Base-by-base conservation (phyloP, 371 early-diverging fungal genomes). In the Mucor lusitanicus region DNA sequence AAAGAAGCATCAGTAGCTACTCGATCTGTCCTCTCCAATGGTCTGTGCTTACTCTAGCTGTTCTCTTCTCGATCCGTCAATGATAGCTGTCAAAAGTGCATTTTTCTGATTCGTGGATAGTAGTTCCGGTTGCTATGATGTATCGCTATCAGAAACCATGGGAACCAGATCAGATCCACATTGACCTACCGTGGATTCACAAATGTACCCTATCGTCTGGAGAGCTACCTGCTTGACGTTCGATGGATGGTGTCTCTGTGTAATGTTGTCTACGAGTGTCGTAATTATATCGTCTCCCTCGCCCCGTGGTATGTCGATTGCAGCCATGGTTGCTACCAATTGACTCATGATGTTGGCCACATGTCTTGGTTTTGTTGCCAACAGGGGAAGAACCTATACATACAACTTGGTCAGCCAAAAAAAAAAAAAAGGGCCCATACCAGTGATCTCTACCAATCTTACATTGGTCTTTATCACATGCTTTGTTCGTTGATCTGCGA, bases 161-260 rank as follows among this genome's bases (percentile, higher is more conserved):
- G 37, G 6, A 1, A 37, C 13, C 15, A 37, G 13, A 40, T 40
- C 40, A 17, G 40, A 40, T 40, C 40, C 19, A 35, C 19, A 3
- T 8, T 1, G 9, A 35, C 37, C 0, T 62, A 62, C 63, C 37
- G 53, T n/a, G 35, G 63, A 50, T 37, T 62, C 63, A 35, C 63
- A 62, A 6, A 62, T 53, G 23, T 62, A 62, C 0, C 63, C 63
- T 19, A 62, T 62, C 25, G 53, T 62, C 35, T 62, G 63, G 2
- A 62, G 23, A 12, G 53, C 44, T 17, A 32, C 13, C 37, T 53
- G 63, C 33, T 53, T 62, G n/a, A 53, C 30, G 13, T 27, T 19
- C 0, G 32, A 61, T 9, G 44, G 39, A 1, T n/a, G 27, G 5
- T 44, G 48, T 39, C 12, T 21, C 13, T 30, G 7, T 2, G 53